phyloP scores from a whole-genome alignment of 768 basidiomycete genomes.

The Calocera viscosa region DNA sequence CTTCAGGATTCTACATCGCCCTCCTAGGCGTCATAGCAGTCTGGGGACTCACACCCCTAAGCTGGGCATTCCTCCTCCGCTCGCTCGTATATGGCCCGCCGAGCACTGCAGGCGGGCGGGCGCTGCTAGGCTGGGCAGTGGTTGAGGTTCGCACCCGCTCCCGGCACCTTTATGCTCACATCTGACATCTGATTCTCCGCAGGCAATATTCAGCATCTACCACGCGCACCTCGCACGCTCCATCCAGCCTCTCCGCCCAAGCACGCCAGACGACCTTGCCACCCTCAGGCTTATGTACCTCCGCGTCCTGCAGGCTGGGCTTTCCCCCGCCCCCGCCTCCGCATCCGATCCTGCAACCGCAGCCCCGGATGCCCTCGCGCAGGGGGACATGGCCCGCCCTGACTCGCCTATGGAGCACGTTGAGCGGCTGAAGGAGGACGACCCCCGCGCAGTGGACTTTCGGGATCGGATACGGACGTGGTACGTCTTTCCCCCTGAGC shows the following conservation, averaged over 20 bases:
- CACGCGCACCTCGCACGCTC: constrained; percentile 40
- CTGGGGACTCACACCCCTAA: constrained; percentile 48
- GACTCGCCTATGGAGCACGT: constrained; percentile 52
- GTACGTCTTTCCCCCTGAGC: constrained; percentile 19
- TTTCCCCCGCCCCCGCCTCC: constrained; percentile 40
- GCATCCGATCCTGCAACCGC: too few species aligned
- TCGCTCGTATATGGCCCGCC: constrained; percentile 32
- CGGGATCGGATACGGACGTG: constrained; percentile 52
- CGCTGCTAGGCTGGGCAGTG: constrained; percentile 11
- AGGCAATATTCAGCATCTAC: constrained; percentile 63
- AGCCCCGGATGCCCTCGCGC: constrained; percentile 54
- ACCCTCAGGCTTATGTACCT: constrained; percentile 49
- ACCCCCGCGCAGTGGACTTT: constrained; percentile 63
- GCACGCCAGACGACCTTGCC: constrained; percentile 34
- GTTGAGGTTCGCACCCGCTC: constrained; percentile 14
- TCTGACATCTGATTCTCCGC: constrained; percentile 6
- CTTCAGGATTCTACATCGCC: constrained; percentile 40
- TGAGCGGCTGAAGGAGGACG: constrained; percentile 43
- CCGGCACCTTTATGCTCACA: background rate
- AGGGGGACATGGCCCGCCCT: constrained; percentile 37
- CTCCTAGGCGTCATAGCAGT: constrained; percentile 43
- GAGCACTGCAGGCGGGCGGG: constrained; percentile 26
- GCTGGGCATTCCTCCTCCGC: constrained; percentile 50
- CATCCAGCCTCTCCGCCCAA: constrained; percentile 38
- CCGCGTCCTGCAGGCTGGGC: constrained; percentile 54